phyloP scores from a whole-genome alignment of 208 protist species.

The Novymonas esmeraldas region DNA sequence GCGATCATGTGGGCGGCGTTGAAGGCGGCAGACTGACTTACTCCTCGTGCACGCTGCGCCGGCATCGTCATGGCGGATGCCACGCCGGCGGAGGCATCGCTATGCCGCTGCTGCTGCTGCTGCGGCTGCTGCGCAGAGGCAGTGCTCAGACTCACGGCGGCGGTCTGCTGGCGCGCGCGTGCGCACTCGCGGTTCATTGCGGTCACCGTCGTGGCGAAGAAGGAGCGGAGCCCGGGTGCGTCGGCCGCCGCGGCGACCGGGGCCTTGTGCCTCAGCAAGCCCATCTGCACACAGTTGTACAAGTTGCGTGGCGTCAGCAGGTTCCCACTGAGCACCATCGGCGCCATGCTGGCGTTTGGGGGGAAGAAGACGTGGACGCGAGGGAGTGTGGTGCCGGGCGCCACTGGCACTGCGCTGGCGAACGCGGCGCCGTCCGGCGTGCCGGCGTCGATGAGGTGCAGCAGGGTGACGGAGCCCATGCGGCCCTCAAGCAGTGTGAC shows the following conservation, averaged over 20 bases:
- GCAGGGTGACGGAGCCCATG: conserved; percentile 31
- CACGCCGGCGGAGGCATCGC: neutral
- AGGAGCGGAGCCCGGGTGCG: conserved; percentile 7
- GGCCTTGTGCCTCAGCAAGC: conserved; percentile 5
- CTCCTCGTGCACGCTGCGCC: conserved; percentile 15
- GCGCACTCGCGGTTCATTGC: conserved; percentile 38
- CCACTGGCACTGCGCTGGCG: conserved; percentile 31
- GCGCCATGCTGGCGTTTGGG: conserved; percentile 13
- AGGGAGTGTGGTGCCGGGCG: conserved; percentile 20
- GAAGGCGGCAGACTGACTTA: conserved; percentile 7
- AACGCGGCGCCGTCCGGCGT: conserved; percentile 54
- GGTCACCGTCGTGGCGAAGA: conserved; percentile 20
- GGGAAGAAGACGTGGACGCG: conserved; percentile 61
- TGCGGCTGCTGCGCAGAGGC: neutral
- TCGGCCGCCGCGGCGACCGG: neutral
- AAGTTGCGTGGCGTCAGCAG: conserved; percentile 45
- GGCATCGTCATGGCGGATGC: conserved; percentile 7
- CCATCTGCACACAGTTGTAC: conserved; percentile 36
- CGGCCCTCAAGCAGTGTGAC: conserved; percentile 39
- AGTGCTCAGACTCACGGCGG: neutral
- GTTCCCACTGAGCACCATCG: conserved; percentile 34
- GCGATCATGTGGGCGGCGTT: conserved; percentile 39
- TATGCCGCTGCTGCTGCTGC: neutral
- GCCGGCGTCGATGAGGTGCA: conserved; percentile 59
- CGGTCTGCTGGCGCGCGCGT: conserved; percentile 9